Evolutionary conservation across 73 alveolate species (phyloP).

Genomic region (Paramecium sonneborni): DNA sequence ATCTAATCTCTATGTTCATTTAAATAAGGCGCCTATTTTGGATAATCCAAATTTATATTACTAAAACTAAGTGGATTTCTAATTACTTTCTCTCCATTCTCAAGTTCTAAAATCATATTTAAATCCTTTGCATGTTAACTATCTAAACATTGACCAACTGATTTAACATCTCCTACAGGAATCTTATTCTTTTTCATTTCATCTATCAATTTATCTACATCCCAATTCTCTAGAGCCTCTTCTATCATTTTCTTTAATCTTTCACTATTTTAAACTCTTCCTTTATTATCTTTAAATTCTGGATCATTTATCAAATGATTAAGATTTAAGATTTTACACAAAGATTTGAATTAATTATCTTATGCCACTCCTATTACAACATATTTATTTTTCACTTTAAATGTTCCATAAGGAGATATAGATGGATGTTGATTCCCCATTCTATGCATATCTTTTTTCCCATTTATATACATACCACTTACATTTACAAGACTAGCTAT

Average conservation of each 20-base stretch:
- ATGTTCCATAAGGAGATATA: conserved; percentile 77
- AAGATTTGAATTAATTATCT: conserved; percentile 68
- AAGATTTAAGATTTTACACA: conserved; percentile 67
- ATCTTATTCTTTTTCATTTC: conserved; percentile 60
- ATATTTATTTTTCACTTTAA: conserved; percentile 68
- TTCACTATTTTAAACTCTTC: conserved; percentile 64
- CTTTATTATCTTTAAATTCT: conserved; percentile 53
- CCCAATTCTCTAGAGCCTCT: conserved; percentile 48
- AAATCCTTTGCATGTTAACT: conserved; percentile 37
- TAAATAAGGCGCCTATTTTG: conserved; percentile 71
- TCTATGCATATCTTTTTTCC: conserved; percentile 69
- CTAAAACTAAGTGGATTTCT: conserved; percentile 65
- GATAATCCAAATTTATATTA: conserved; percentile 55
- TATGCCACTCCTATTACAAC: conserved; percentile 86
- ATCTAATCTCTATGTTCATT: conserved; percentile 77
- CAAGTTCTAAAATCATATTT: conserved; percentile 34
- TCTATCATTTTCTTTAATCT: conserved; percentile 64
- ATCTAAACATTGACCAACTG: conserved; percentile 65
- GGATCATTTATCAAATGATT: conserved; percentile 60
- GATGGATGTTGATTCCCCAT: conserved; percentile 84
- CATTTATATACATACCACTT: conserved; percentile 73
- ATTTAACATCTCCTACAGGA: conserved; percentile 72
- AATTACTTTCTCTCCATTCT: conserved; percentile 63
- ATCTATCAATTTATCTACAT: conserved; percentile 57
- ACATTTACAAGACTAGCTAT: conserved; percentile 76